Evolutionary conservation across 129 eudicot genomes (phyloP).

Genomic region (Silybum marianum): DNA sequence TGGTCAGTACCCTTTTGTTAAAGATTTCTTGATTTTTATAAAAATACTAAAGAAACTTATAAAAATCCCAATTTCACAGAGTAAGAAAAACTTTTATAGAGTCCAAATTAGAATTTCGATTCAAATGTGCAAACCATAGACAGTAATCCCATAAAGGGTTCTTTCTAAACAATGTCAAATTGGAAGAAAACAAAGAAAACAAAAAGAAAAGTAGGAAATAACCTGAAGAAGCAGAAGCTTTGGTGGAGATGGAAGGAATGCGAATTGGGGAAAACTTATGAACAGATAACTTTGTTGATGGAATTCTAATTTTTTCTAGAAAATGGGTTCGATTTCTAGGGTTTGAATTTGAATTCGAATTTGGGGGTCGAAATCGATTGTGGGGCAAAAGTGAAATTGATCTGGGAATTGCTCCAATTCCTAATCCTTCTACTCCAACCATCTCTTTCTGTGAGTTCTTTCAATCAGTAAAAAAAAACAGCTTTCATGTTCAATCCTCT

Average conservation of each 20-base stretch:
- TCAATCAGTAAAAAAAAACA: not conserved
- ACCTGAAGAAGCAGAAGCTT: slow-evolving; percentile 64
- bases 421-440: slow-evolving; percentile 15
- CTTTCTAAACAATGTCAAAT: not conserved
- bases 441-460: slow-evolving; percentile 15
- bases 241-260: slow-evolving; percentile 37
- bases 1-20: not conserved
- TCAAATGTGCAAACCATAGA: not conserved
- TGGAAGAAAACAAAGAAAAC: not conserved
- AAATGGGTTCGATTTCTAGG: slow-evolving; percentile 25
- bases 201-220: not conserved
- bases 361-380: slow-evolving; percentile 10
- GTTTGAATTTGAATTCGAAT: slow-evolving; percentile 25
- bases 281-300: not conserved
- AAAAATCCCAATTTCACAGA: not conserved
- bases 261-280: slow-evolving; percentile 17
- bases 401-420: slow-evolving; percentile 32
- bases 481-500: not conserved
- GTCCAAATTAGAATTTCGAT: not conserved
- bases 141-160: not conserved
- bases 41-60: not conserved
- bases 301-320: slow-evolving; percentile 19
- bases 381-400: slow-evolving; percentile 31
- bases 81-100: not conserved
- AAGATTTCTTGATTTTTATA: not conserved